phyloP scores from a whole-genome alignment of 345 rosid species.

The Eucalyptus erythrocorys region DNA sequence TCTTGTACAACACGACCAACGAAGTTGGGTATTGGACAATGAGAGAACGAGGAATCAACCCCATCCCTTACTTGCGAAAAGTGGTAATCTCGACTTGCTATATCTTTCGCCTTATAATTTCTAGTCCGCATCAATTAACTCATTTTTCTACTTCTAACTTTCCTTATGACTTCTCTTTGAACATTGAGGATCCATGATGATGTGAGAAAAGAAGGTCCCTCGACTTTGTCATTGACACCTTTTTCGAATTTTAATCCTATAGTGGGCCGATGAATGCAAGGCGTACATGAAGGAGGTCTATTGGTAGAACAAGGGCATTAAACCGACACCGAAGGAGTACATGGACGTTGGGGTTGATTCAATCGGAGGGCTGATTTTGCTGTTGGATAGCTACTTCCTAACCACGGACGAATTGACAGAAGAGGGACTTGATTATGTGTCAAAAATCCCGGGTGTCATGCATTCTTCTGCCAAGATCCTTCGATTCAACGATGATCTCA shows the following conservation, averaged over 20 bases:
- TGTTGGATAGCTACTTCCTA: not conserved
- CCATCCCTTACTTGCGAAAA: not conserved
- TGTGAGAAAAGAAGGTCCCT: not conserved
- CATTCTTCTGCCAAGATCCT: not conserved
- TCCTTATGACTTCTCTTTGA: not conserved
- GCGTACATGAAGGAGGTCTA: not conserved
- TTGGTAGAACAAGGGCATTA: not conserved
- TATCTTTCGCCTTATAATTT: not conserved
- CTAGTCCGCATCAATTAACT: not conserved
- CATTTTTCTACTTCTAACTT: not conserved
- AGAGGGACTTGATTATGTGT: not conserved
- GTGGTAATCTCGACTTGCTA: not conserved
- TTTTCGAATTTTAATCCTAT: not conserved
- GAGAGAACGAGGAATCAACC: not conserved
- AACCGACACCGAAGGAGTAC: not conserved
- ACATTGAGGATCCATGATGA: not conserved
- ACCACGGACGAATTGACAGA: not conserved
- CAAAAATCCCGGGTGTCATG: not conserved
- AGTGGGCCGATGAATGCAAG: not conserved
- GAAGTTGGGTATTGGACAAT: not conserved
- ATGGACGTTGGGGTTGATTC: not conserved
- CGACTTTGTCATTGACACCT: not conserved
- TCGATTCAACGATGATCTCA: not conserved
- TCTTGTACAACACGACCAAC: constrained; percentile 1
- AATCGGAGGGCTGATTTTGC: not conserved